Base-by-base conservation (phyloP, 2,329 filamentous ascomycete species). In the Aspergillus calidoustus region DNA sequence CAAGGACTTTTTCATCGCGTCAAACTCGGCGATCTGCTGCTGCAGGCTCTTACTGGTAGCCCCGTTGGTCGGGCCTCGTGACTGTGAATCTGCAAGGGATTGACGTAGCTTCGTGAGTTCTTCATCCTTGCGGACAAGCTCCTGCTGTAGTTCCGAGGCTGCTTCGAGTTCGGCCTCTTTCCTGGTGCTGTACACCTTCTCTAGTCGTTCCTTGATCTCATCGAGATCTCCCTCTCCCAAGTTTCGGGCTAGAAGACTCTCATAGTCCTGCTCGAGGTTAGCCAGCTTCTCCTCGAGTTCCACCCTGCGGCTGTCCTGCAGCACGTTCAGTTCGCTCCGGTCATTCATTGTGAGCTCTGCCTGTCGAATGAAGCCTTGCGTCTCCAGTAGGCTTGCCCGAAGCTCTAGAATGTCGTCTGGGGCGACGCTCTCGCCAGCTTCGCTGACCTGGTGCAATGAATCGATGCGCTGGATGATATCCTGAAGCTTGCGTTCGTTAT, bases 1-100 rank as follows among this genome's bases (percentile, higher is more conserved):
- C 69, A 99, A 84, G 68, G 91, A 96, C 87, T 99, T 99, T 88
- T 99, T 99, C 93, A 99, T 99, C 62, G 92, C 91, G 78, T 99
- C 95, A 71, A 99, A 99, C 76, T 99, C 95, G 61, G 94, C 92
- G 78, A 99, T 96, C 81, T 98, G 95, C 81, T 99, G 94, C 76
- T 96, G 93, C 49, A 98, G 87, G 13, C 92, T 96, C 85, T 97
- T 97, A 84, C 75, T 72, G 17, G 80, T 76, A 22, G 81, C 78
- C 48, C 87, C 87, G 66, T 88, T 92, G 28, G 89, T 84, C 30
- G 83, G 80, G 19, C 82, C 83, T 17, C 73, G 72, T 28, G 72
- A 71, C 56, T 79, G 72, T 13, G 95, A 84, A 64, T 93, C 90
- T 48, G 96, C 91, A 51, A 97, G 88, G 38, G 93, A 87, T 38